phyloP scores from a whole-genome alignment of 306 rosid genomes.

The Myrica gale region DNA sequence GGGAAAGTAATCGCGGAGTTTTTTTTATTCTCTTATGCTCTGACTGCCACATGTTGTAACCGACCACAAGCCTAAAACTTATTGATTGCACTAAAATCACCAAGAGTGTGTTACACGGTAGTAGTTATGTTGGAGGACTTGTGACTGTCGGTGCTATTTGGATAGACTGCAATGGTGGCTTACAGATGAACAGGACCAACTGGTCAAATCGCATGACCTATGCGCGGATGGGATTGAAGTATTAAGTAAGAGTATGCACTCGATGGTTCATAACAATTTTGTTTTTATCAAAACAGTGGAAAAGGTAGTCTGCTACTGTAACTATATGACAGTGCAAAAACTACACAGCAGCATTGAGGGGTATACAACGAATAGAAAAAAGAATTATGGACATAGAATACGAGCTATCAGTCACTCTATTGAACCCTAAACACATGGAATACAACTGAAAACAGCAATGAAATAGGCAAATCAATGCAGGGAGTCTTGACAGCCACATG shows the following conservation, averaged over 20 bases:
- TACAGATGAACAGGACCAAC: no score
- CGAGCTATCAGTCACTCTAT: conserved; percentile 27
- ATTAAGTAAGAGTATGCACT: neutral
- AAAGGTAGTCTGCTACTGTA: conserved; percentile 25
- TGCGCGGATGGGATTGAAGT: no score
- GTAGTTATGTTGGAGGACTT: no score
- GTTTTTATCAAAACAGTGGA: conserved; percentile 6
- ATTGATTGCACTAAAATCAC: no score
- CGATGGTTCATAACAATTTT: neutral
- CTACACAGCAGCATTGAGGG: conserved; percentile 11
- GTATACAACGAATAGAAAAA: conserved; percentile 16
- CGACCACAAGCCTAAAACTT: no score
- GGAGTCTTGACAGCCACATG: conserved; percentile 35
- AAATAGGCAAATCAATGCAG: conserved; percentile 26
- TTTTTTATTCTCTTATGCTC: no score
- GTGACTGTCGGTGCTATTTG: no score
- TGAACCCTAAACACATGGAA: conserved; percentile 31
- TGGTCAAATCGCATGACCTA: no score
- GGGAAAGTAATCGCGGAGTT: neutral
- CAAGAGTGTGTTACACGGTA: no score
- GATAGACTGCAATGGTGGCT: no score
- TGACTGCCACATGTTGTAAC: no score
- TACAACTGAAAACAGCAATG: conserved; percentile 35
- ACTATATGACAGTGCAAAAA: conserved; percentile 23
- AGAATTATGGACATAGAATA: conserved; percentile 23